Evolutionary conservation across 192 early-diverging fungal genomes (phyloP), one percentile per base, ranked within the genome.

Genomic region (Backusella tuberculispora): DNA sequence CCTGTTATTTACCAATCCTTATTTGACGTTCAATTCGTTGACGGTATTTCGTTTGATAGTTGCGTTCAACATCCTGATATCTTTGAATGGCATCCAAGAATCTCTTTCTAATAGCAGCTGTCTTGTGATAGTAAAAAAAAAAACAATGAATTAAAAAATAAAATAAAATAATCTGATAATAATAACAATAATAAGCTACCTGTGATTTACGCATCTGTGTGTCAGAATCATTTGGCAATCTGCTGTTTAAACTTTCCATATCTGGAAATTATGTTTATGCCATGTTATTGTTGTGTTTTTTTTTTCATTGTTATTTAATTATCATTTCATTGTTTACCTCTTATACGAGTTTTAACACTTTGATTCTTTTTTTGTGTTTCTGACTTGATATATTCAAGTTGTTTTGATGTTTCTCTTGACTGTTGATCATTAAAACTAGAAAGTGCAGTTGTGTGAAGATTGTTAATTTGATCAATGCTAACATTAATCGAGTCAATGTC

Each of bases 21-120:
- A 88, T 90, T 67, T 96, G 94, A 63, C 92, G 78, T 78, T 95
- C 90, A 87, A 96, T 88, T 46, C 93, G 83, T 69, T 91, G 87
- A 66, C 94, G 89, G 78, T 92, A 95, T 76, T 94, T 94, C 72
- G 86, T 83, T 60, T 94, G 88, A 71, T 92, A 94, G 60, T 88
- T 89, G 73, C 85, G 84, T 71, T 96, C 93, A 0, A 92, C 85
- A 15, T 84, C 78, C 75, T 95, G 92, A 73, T 93, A 96, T 42
- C 91, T 88, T 46, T 87, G 89, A 86, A 91, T 88, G 13, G 83
- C 77, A 21, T 86, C 86, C 76, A 89, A 69, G 43, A 90, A 90
- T 73, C 85, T 72, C 83, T 89, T 77, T 89, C 83, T 48, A 80
- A 84, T 69, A 66, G 81, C 76, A 72, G 47, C 15, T 17, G 65